Evolutionary conservation across 164 flowering plant species (phyloP).

Genomic region (Magnolia sinica): DNA sequence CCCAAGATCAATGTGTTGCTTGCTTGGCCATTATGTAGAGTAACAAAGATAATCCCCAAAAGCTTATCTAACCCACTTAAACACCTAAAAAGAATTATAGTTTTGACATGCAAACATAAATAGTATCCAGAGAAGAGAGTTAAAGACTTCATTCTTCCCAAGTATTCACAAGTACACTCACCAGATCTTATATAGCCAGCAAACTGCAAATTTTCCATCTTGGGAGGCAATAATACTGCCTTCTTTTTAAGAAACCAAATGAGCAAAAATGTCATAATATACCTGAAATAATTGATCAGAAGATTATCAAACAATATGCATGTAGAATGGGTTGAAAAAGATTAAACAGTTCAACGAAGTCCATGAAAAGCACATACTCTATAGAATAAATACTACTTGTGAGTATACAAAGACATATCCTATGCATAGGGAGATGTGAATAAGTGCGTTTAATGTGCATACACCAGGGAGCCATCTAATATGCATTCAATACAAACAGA

Average conservation of each 20-base stretch:
- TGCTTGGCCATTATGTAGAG: too few relatives aligned
- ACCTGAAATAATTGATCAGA: constrained; percentile 40
- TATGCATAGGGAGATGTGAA: too few relatives aligned
- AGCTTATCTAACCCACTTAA: too few relatives aligned
- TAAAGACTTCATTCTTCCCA: background rate
- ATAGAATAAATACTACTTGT: too few relatives aligned
- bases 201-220: constrained; percentile 68
- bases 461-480: too few relatives aligned
- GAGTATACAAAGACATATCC: too few relatives aligned
- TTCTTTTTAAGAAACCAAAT: constrained; percentile 67
- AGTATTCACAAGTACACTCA: constrained; percentile 25
- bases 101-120: background rate
- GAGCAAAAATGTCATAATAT: constrained; percentile 61
- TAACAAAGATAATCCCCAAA: too few relatives aligned
- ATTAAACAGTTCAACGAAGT: too few relatives aligned
- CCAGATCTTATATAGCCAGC: constrained; percentile 84
- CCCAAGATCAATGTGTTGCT: too few relatives aligned
- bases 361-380: too few relatives aligned
- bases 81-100: background rate
- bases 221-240: constrained; percentile 78
- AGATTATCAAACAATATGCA: background rate
- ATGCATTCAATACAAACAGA: too few relatives aligned
- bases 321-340: background rate
- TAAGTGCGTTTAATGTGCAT: too few relatives aligned
- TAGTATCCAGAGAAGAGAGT: background rate